These are phyloP conservation scores for Lachnellula arida DNA, from an alignment of 2,329 filamentous ascomycete species.

Conservation along the genomic window DNA sequence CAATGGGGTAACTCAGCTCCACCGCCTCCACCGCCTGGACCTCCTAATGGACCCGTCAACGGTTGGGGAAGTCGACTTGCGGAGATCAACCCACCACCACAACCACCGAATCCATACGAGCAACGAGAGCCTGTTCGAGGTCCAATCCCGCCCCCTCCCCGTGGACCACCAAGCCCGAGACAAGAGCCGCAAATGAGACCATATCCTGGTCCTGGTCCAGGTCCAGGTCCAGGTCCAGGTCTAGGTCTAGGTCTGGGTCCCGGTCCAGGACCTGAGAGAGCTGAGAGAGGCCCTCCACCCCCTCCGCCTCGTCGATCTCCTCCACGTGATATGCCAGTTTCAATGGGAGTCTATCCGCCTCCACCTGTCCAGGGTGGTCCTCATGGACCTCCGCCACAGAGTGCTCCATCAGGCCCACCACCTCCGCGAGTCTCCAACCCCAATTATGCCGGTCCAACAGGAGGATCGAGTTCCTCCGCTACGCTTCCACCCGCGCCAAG, in stretches of 20 bases:
- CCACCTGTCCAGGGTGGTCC: constrained; percentile 25
- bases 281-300: constrained; percentile 43
- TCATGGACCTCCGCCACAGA: constrained; percentile 48
- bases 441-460: constrained; percentile 48
- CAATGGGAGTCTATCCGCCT: constrained; percentile 26
- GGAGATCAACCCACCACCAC: constrained; percentile 71
- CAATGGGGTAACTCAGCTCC: constrained; percentile 81
- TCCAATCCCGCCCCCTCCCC: constrained; percentile 62
- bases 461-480: constrained; percentile 33
- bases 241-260: constrained; percentile 45
- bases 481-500: constrained; percentile 40
- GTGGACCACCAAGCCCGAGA: constrained; percentile 61
- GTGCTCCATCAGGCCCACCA: constrained; percentile 37
- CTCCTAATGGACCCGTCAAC: constrained; percentile 35
- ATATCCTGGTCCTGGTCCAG: constrained; percentile 54
- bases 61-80: constrained; percentile 64
- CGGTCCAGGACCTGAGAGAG: constrained; percentile 31
- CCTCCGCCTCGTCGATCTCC: constrained; percentile 54
- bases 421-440: constrained; percentile 55
- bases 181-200: constrained; percentile 64
- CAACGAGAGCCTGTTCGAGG: constrained; percentile 67
- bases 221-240: constrained; percentile 51
- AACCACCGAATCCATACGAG: constrained; percentile 78
- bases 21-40: constrained; percentile 53
- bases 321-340: constrained; percentile 37